Evolutionary conservation across 1,284 basidiomycete genomes (phyloP).

Genomic region (Stereum hirsutum): DNA sequence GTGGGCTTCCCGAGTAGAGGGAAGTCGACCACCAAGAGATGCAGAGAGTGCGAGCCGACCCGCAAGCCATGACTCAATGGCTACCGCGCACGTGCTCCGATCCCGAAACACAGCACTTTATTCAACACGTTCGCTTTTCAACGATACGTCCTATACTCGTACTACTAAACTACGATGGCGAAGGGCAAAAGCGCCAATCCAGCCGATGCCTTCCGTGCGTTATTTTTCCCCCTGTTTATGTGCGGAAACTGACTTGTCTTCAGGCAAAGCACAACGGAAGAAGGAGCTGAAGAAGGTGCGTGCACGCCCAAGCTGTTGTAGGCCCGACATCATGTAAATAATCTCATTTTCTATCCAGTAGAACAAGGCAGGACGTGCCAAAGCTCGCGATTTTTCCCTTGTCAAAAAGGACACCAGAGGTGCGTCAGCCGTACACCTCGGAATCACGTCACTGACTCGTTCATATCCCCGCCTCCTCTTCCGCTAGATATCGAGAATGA

Average conservation of each 20-base stretch:
- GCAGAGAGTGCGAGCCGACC: constrained; percentile 7
- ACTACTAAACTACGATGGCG: no score
- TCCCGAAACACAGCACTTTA: no score
- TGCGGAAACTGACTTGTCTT: constrained; percentile 6
- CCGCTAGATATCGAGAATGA: constrained; percentile 59
- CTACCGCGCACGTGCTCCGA: no score
- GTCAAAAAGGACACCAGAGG: constrained; percentile 86
- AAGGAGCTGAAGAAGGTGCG: constrained; percentile 86
- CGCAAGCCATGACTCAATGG: background rate
- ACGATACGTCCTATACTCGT: no score
- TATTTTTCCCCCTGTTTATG: background rate
- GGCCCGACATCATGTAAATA: constrained; percentile 2
- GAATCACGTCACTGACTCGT: background rate
- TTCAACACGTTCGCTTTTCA: no score
- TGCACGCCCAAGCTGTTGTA: constrained; percentile 12
- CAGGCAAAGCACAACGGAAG: constrained; percentile 81
- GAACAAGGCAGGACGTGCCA: constrained; percentile 79
- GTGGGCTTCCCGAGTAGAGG: constrained; percentile 23
- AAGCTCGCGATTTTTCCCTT: constrained; percentile 72
- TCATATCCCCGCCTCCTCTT: background rate
- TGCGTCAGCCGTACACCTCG: constrained; percentile 18
- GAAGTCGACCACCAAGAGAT: constrained; percentile 17
- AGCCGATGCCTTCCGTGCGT: constrained; percentile 73
- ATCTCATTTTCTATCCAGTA: constrained; percentile 37
- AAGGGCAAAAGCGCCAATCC: constrained; percentile 80